Base-by-base conservation (phyloP, 2,329 filamentous ascomycete species). In the Ascochyta fabae region DNA sequence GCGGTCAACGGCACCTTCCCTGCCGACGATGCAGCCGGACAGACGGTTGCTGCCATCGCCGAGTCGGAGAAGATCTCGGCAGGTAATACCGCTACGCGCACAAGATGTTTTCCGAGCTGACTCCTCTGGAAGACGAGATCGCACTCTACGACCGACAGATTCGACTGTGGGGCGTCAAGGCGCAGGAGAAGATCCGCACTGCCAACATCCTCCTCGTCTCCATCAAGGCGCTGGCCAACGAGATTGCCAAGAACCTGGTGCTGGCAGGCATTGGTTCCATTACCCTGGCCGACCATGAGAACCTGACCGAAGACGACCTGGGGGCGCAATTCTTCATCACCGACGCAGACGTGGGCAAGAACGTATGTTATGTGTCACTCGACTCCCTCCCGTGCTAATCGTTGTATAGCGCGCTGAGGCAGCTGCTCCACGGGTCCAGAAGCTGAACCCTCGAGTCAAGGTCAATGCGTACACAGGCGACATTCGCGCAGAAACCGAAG, bases 141-240 rank as follows among this genome's bases (percentile, higher is more conserved):
- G 95, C 94, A 13, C 86, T 98, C 6, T 99, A 99, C 75, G 95
- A 99, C 78, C 88, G 95, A 45, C 95, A 99, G 75, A 97, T 99
- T 69, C 89, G 95, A 49, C 87, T 99, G 27, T 99, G 95, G 95
- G 95, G 95, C 39, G 91, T 98, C 71, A 88, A 95, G 69, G 95
- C 95, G 6, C 95, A 99, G 76, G 90, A 96, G 74, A 84, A 84
- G 46, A 92, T 99, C 54, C 91, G 94, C 66, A 90, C 85, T 56
- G 92, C 95, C 56, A 92, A 92, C 70, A 89, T 99, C 65, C 87
- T 98, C 41, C 86, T 99, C 60, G 88, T 99, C 64, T 92, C 88
- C 27, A 87, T 96, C 75, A 91, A 90, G 71, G 92, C 90, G 0
- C 85, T 99, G 15, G 92, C 90, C 54, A 96, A 94, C 73, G 95